Evolutionary conservation across 2,329 filamentous ascomycete species (phyloP), one percentile per base, ranked within the genome.

Genomic region (Pseudogymnoascus sp.): DNA sequence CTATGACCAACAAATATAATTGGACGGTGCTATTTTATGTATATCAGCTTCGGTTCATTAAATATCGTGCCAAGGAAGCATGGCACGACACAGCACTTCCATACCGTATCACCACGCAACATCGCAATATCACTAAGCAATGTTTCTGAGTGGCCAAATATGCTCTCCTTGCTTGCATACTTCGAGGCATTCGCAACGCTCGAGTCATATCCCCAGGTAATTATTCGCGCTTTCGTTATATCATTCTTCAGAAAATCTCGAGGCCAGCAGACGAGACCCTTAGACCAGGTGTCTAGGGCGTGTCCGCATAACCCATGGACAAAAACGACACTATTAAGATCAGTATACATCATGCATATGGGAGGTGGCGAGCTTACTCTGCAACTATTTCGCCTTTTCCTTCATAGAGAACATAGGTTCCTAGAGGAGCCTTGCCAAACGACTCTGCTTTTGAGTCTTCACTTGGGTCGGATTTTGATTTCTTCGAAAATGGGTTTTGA

Each of bases 271-370:
- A 62, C 42, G 10, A 33, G 25, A 6, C 18, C 56, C 3, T 53
- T 18, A 7, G 35, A 53, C 62, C 59, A 63, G 5, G 62, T 63
- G n/a, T 25, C 18, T 8, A 61, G 23, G 8, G 56, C 25, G 31
- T 63, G 12, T 11, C 62, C 62, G 14, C 42, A 14, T 33, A 63
- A 50, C 12, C 40, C 59, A 37, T 63, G 62, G 12, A 63, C 59
- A 5, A 63, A 61, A 6, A 63, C 21, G 12, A 61, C 35, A 25
- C 64, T 65, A 42, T 12, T 42, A 8, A 21, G 4, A 21, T 42
- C 1, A 42, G 38, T 42, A 12, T 42, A 21, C 3, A 10, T 42
- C 8, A 2, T 42, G 12, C 1, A 42, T 21, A 42, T 21, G 16
- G 10, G 16, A 11, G 10, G 16, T 42, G 3, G 16, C 10, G 38